Conservation (phyloP, 1,139 yeast genomes). For the Casaregolazyma suthepensis region DNA sequence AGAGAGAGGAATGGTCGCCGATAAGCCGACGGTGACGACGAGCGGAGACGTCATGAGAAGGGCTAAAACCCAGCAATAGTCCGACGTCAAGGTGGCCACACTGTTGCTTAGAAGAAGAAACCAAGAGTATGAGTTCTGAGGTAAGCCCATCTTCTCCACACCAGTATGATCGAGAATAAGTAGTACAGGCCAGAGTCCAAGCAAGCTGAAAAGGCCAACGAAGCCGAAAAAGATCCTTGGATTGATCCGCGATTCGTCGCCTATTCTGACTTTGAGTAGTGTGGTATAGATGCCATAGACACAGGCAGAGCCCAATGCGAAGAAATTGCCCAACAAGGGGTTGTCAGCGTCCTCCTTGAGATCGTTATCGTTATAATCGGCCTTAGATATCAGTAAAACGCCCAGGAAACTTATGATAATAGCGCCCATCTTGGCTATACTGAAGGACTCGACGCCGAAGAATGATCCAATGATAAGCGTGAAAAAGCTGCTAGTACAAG, state of each 20-base stretch:
- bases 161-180: conserved; percentile 52
- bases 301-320: conserved; percentile 79
- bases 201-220: conserved; percentile 76
- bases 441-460: conserved; percentile 65
- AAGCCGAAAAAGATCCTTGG: conserved; percentile 89
- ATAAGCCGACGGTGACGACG: conserved; percentile 90
- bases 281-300: conserved; percentile 92
- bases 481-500: conserved; percentile 90
- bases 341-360: conserved; percentile 28
- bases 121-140: conserved; percentile 49
- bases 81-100: conserved; percentile 73
- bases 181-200: conserved; percentile 80
- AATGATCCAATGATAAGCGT: conserved; percentile 78
- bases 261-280: conserved; percentile 64
- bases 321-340: conserved; percentile 63
- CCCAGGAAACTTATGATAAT: conserved; percentile 70
- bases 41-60: conserved; percentile 88
- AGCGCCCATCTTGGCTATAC: conserved; percentile 58
- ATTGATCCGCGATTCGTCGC: conserved; percentile 66
- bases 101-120: conserved; percentile 59
- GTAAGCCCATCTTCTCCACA: conserved; percentile 66
- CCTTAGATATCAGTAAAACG: conserved; percentile 66
- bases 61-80: conserved; percentile 94
- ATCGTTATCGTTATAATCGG: conserved; percentile 34
- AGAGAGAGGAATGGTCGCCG: conserved; percentile 90